These are phyloP conservation scores for Paracoccidioides brasiliensis DNA, from an alignment of 2,329 filamentous ascomycete genomes.

Conservation along the genomic window DNA sequence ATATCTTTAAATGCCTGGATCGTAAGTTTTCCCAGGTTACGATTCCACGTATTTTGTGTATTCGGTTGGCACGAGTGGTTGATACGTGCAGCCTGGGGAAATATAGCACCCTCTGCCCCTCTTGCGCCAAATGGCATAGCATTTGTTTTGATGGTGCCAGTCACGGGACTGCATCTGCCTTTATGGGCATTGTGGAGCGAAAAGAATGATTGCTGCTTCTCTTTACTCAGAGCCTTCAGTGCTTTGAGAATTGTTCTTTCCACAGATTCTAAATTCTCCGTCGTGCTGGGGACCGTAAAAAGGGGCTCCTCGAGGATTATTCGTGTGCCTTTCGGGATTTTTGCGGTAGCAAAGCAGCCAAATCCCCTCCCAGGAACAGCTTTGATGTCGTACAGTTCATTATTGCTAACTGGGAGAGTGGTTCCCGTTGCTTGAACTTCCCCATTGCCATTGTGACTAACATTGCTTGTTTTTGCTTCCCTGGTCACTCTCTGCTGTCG, in stretches of 20 bases:
- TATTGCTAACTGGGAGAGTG: neutral
- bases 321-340: slow-evolving; percentile 7
- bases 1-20: slow-evolving; percentile 10
- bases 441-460: neutral
- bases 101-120: slow-evolving; percentile 4
- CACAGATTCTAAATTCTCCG: neutral
- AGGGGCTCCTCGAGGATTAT: slow-evolving; percentile 6
- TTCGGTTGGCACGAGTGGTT: slow-evolving; percentile 13
- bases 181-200: slow-evolving; percentile 5
- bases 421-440: neutral
- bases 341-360: slow-evolving; percentile 5
- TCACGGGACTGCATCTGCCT: slow-evolving; percentile 1
- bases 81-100: slow-evolving; percentile 7
- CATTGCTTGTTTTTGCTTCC: neutral
- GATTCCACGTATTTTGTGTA: slow-evolving; percentile 7
- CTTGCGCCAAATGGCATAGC: slow-evolving; percentile 4
- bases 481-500: neutral
- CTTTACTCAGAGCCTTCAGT: slow-evolving; percentile 3
- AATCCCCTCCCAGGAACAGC: slow-evolving; percentile 4
- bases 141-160: slow-evolving; percentile 7
- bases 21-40: slow-evolving; percentile 3
- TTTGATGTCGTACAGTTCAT: slow-evolving; percentile 3
- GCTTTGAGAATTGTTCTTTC: neutral
- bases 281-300: slow-evolving; percentile 2
- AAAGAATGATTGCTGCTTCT: slow-evolving; percentile 6